Evolutionary conservation across 2,329 filamentous ascomycete species (phyloP), one percentile per base, ranked within the genome.

Genomic region (Colletotrichum sp.): DNA sequence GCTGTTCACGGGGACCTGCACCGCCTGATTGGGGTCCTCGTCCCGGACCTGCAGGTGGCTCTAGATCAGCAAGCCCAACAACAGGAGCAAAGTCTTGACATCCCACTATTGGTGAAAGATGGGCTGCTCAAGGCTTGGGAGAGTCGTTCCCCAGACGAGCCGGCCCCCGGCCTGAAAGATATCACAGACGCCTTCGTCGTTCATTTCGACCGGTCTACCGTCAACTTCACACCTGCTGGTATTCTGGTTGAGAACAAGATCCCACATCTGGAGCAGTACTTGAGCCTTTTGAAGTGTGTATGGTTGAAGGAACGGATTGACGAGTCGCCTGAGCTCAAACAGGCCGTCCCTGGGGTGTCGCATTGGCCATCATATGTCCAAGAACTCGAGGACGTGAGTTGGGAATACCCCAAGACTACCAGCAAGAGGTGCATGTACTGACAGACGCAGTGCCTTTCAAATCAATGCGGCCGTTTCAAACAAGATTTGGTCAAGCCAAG

Each of bases 331-430:
- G 62, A 77, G 58, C 63, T 81, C 2, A 61, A 47, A 5, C 33
- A 70, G 5, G 69, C 74, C 1, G n/a, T 38, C 12, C 58, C 73
- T 1, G 58, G 71, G 11, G 77, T 80, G 21, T 83, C 81, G 3
- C 81, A 83, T 38, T 83, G 81, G 81, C 81, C 81, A n/a, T 83
- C 81, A 2, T 83, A 82, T 31, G 69, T 78, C 16, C 76, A 74
- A 8, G 78, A 83, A 66, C 77, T 83, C 3, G 80, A 83, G 70
- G 78, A 82, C 51, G 81, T 82, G 63, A 77, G 81, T n/a, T 13
- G 43, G 27, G 7, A 24, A 61, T 13, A 21, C 5, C 18, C 18
- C n/a, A 34, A 21, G 4, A 33, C 16, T 5, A 3, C 8, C 4
- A 8, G 13, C 15, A 8, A 15, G 12, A 34, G 15, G n/a, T 27